Evolutionary conservation across 2,329 filamentous ascomycete genomes (phyloP), one percentile per base, ranked within the genome.

Genomic region (Davidsoniella virescens): DNA sequence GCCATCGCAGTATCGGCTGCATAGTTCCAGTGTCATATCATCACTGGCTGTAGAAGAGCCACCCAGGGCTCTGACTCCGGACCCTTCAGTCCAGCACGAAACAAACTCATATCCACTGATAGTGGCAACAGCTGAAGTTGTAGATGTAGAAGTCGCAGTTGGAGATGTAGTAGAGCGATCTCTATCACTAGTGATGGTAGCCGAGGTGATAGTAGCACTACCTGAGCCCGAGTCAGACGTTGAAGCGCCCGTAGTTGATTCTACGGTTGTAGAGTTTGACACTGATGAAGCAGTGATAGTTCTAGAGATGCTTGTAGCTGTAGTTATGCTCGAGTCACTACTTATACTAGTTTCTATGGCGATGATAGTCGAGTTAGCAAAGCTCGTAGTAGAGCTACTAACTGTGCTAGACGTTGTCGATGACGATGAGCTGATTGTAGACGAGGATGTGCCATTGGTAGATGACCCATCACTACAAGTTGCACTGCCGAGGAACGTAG

Each of bases 21-120:
- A 74, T 40, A 60, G 63, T 51, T 72, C 69, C 8, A 72, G 59
- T 2, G 70, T 73, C 70, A 73, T 73, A 18, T 61, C 61, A 38
- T 73, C 67, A 54, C 70, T 67, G 17, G 65, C 67, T 46, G 65
- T 68, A 4, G 60, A 55, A 3, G 61, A 62, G 18, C 61, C 67
- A 14, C 54, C 51, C 5, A 75, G 62, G 4, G 72, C 70, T n/a
- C 72, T 66, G 7, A 54, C 58, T 20, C 60, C 63, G 10, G 61
- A 62, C 4, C 64, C 66, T 54, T 74, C 72, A n/a, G 65, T 69
- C 60, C 67, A 68, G 59, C 71, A 75, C 47, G 65, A 66, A n/a
- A 68, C 61, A 47, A 70, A 61, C 10, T 54, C 60, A 54, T 73
- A 74, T 9, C 64, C 64, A 6, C 67, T 68, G 3, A 75, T 58